Conservation (phyloP, 768 basidiomycete species). For the Pulveroboletus frians region DNA sequence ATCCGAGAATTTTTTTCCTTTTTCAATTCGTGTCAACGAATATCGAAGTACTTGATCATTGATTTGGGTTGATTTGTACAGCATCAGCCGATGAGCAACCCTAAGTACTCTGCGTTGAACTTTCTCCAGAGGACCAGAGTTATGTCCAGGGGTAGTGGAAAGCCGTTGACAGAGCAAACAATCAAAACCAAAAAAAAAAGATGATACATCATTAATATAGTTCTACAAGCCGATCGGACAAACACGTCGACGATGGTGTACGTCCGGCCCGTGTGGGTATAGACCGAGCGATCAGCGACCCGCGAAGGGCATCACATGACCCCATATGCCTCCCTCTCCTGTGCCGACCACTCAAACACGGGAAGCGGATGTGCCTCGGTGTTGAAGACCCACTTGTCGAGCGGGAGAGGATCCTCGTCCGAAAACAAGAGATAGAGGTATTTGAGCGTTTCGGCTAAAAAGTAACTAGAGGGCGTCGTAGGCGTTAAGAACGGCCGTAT, state of each 20-base stretch:
- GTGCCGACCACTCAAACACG: constrained; percentile 58
- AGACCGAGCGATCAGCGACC: not conserved
- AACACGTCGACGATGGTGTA: not conserved
- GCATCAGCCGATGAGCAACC: not conserved
- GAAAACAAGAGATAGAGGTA: constrained; percentile 69
- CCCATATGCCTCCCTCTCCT: constrained; percentile 45
- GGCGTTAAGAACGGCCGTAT: constrained; percentile 9
- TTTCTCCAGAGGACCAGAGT: no score
- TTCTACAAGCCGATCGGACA: not conserved
- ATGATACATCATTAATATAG: not conserved
- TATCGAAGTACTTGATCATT: not conserved
- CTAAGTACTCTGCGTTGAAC: not conserved
- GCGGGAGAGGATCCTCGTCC: constrained; percentile 52
- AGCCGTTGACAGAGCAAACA: not conserved
- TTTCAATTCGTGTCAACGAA: not conserved
- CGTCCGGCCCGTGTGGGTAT: not conserved
- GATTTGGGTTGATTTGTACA: not conserved
- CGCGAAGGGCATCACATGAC: constrained; percentile 1
- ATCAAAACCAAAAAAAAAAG: not conserved
- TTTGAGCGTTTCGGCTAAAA: constrained; percentile 60
- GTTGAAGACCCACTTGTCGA: constrained; percentile 56
- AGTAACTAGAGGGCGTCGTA: constrained; percentile 33
- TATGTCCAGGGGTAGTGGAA: not conserved
- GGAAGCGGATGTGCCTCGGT: constrained; percentile 76
- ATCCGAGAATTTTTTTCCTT: constrained; percentile 25